A percentile compares a stretch with the other conserved stretches of the same genome.
Conservation (phyloP, 306 rosid genomes). For the Myrica gale region DNA sequence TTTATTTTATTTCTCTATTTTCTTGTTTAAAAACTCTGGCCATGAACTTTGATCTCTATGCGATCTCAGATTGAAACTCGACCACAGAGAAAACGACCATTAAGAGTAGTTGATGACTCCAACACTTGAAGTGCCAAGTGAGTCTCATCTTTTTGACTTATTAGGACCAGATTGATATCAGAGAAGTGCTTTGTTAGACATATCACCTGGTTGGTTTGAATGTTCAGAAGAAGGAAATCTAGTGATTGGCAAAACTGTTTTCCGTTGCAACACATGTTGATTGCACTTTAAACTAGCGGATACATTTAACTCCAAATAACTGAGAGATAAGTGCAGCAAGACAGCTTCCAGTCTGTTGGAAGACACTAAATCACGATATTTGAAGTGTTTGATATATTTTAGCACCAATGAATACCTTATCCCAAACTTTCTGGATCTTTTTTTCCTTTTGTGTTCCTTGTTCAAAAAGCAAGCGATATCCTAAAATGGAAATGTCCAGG, state of each 20-base stretch:
- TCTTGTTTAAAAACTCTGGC: neutral
- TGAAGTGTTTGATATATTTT: neutral
- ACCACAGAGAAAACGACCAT: conserved; percentile 52
- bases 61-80: conserved; percentile 58
- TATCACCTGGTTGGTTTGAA: neutral
- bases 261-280: neutral
- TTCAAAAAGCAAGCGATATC: neutral
- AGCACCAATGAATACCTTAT: neutral
- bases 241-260: neutral
- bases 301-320: neutral
- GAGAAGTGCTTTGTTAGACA: neutral
- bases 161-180: neutral
- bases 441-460: neutral
- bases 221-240: neutral
- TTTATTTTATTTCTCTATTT: conserved; percentile 21
- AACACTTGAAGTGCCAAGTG: conserved; percentile 51
- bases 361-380: neutral
- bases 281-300: neutral
- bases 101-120: conserved; percentile 56
- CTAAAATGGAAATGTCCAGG: neutral
- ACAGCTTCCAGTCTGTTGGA: neutral
- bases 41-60: conserved; percentile 6
- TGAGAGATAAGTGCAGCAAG: neutral
- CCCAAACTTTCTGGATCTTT: neutral
- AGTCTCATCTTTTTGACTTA: conserved; percentile 23